Evolutionary conservation across 805 yeast genomes (phyloP).

Genomic region (Yarrowia yakushimensis): DNA sequence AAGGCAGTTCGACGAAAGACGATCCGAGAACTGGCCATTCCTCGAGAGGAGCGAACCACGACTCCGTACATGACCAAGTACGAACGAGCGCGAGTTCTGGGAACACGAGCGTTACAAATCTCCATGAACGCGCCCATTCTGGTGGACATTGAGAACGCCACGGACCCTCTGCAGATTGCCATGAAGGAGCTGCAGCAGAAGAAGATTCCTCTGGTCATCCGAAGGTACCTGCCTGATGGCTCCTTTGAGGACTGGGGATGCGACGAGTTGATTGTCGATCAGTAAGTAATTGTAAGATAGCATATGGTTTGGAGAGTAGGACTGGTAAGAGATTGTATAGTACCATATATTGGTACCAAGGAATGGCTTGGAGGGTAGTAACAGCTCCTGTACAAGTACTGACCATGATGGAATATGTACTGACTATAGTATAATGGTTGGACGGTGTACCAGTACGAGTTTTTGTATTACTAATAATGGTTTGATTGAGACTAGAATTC

Average conservation of each 20-base stretch:
- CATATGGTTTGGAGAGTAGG: neutral
- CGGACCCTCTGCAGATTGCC: conserved; percentile 97
- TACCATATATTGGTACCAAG: too few relatives aligned
- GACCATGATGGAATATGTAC: too few relatives aligned
- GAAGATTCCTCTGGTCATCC: conserved; percentile 89
- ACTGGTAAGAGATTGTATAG: neutral
- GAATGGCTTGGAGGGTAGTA: too few relatives aligned
- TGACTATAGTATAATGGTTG: too few relatives aligned
- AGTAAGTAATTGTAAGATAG: conserved; percentile 42
- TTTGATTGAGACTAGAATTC: too few relatives aligned
- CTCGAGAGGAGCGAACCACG: conserved; percentile 83
- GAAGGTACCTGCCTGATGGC: conserved; percentile 96
- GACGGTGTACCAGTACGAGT: too few relatives aligned
- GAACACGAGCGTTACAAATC: conserved; percentile 95
- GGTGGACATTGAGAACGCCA: conserved; percentile 97
- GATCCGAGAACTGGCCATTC: conserved; percentile 76
- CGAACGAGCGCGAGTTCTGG: conserved; percentile 95
- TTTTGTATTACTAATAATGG: too few relatives aligned
- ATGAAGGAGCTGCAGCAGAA: conserved; percentile 93
- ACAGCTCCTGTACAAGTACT: too few relatives aligned
- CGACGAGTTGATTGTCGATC: conserved; percentile 91
- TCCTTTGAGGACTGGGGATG: conserved; percentile 98
- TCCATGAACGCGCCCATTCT: conserved; percentile 98
- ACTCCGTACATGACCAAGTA: conserved; percentile 99
- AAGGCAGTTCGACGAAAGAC: conserved; percentile 53